phyloP scores from a whole-genome alignment of 139 green algal species.

The Marvania coccoides region DNA sequence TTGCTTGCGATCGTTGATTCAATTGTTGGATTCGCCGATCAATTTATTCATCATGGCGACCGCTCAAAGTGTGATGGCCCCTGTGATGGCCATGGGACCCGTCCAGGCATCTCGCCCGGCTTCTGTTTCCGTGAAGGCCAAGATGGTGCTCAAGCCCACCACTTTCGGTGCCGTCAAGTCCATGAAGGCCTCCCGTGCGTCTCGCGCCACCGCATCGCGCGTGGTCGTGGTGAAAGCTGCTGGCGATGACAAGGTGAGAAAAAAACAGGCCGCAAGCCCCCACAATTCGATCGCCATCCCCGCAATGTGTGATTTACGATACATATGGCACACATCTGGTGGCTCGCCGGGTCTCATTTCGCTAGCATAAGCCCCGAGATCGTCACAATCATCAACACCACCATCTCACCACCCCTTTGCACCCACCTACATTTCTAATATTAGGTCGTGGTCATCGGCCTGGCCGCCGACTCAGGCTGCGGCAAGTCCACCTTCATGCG shows the following conservation, averaged over 20 bases:
- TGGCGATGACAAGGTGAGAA: conserved; percentile 27
- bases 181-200: neutral
- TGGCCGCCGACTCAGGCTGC: conserved; percentile 97
- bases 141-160: neutral
- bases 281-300: neutral
- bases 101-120: neutral
- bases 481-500: conserved; percentile 99
- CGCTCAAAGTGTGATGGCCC: neutral
- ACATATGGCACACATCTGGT: neutral
- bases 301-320: neutral
- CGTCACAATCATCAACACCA: neutral
- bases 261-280: too few relatives aligned
- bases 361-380: neutral
- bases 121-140: neutral
- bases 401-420: neutral
- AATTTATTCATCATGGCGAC: neutral
- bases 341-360: neutral
- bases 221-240: conserved; percentile 21
- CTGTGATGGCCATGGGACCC: neutral
- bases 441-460: conserved; percentile 85
- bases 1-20: too few relatives aligned
- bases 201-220: neutral
- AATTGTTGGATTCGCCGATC: too few relatives aligned
- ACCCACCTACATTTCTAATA: too few relatives aligned
- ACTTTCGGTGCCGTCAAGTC: neutral